Evolutionary conservation across 805 yeast genomes (phyloP).

Genomic region (Saccharomyces kudriavzevii): DNA sequence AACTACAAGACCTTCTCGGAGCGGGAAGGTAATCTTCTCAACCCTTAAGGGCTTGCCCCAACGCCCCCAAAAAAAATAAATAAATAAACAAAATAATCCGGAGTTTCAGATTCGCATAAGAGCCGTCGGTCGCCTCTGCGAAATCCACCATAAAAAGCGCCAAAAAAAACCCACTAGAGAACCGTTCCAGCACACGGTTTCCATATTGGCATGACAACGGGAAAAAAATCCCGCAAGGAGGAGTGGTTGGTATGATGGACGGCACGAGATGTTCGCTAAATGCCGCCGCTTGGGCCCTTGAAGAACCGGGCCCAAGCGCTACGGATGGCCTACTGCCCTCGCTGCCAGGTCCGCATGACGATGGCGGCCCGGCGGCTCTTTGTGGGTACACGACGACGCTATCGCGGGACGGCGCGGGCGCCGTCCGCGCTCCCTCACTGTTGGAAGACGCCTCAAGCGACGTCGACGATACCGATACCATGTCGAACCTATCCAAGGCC

Average conservation of each 20-base stretch:
- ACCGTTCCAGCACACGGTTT: neutral
- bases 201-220: neutral
- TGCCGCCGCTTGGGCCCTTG: too few relatives aligned
- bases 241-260: neutral
- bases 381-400: too few relatives aligned
- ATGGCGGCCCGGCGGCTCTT: neutral
- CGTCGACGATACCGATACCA: neutral
- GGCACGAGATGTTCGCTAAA: neutral
- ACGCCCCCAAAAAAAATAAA: too few relatives aligned
- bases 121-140: neutral
- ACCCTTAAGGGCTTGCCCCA: neutral
- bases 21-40: constrained; percentile 12
- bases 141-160: neutral
- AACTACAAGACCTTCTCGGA: constrained; percentile 32
- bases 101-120: neutral
- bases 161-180: neutral
- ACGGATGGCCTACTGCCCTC: neutral
- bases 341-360: neutral
- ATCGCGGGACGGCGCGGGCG: neutral
- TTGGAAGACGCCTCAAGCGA: neutral
- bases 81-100: too few relatives aligned
- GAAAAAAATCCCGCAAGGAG: neutral
- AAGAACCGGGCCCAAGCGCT: neutral
- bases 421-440: neutral
- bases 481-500: neutral